Evolutionary conservation across 257 asterid genomes (phyloP), one percentile per base, ranked within the genome.

Genomic region (Asclepias syriaca): DNA sequence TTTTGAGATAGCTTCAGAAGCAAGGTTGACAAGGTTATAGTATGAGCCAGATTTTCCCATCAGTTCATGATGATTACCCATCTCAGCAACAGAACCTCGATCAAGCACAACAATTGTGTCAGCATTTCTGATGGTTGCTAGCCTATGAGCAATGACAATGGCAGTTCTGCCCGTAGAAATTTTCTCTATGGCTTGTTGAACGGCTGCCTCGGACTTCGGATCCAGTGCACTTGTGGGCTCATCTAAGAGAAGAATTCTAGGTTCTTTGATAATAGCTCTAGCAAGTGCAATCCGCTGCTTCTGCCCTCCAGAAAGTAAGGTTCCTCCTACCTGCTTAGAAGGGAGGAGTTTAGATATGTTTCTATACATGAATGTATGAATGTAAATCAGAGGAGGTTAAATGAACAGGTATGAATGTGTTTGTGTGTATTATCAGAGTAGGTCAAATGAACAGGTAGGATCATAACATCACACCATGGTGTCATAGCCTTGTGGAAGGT

Each of bases 161-260:
- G 96, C 85, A 46, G 96, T 91, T 78, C 95, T 83, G 68, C 86
- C 90, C 37, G 61, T 64, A 5, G 96, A 87, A 68, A 87, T 87
- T 80, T 87, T 85, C 68, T 89, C 95, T 54, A 91, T 89, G 64
- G 97, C 96, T 83, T 84, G 83, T 71, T 91, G 96, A 63, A 91
- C 96, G 2, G 80, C 71, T 5, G 79, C 72, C 74, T 91, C 96
- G 4, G 97, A 87, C 65, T 87, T 89, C 0, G 93, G 85, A 69
- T 91, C 97, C 12, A 91, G 72, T 39, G 97, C 97, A 77, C 97
- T 91, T 48, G 97, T 91, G 9, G 97, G 95, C 86, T 91, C 97
- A 48, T 91, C 97, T 75, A 89, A 65, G 9, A 91, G 93, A 51
- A 91, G 96, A 57, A 87, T 81, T 66, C 49, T 84, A 0, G 97